Conservation (phyloP, 306 rosid genomes). For the Prosopis cineraria region DNA sequence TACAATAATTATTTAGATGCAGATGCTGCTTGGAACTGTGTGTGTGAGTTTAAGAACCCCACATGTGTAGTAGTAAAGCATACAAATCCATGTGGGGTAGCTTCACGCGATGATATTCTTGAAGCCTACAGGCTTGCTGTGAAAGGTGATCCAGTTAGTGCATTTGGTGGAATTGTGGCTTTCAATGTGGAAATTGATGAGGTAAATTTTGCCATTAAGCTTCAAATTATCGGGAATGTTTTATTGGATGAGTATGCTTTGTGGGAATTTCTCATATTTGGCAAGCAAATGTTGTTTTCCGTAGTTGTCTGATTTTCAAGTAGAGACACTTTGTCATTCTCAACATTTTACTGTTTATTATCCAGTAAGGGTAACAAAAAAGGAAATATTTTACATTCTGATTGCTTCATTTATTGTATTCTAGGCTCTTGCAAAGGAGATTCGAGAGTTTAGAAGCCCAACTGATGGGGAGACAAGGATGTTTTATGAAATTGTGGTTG, state of each 20-base stretch:
- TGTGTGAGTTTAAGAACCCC: conserved; percentile 73
- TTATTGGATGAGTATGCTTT: not conserved
- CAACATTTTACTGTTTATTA: not conserved
- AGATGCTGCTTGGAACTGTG: conserved; percentile 99
- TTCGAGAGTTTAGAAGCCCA: conserved; percentile 91
- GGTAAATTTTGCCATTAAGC: conserved; percentile 47
- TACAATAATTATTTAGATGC: conserved; percentile 92
- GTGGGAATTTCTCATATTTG: not conserved
- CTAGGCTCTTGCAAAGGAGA: conserved; percentile 87
- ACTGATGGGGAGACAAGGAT: conserved; percentile 89
- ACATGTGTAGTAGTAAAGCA: conserved; percentile 92
- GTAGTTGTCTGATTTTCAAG: not conserved
- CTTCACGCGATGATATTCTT: conserved; percentile 85
- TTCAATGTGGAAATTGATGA: conserved; percentile 87
- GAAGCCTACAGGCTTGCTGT: conserved; percentile 95
- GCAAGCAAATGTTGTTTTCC: not conserved
- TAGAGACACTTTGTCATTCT: not conserved
- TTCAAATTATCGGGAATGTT: not conserved
- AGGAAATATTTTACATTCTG: not conserved
- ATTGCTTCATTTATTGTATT: conserved; percentile 1
- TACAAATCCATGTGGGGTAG: conserved; percentile 95
- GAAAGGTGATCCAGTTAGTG: conserved; percentile 94
- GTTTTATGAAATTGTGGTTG: conserved; percentile 98
- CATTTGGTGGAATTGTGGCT: conserved; percentile 96
- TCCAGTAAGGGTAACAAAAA: not conserved